phyloP scores from a whole-genome alignment of 2,329 filamentous ascomycete genomes.

The Fusarium sacchari region DNA sequence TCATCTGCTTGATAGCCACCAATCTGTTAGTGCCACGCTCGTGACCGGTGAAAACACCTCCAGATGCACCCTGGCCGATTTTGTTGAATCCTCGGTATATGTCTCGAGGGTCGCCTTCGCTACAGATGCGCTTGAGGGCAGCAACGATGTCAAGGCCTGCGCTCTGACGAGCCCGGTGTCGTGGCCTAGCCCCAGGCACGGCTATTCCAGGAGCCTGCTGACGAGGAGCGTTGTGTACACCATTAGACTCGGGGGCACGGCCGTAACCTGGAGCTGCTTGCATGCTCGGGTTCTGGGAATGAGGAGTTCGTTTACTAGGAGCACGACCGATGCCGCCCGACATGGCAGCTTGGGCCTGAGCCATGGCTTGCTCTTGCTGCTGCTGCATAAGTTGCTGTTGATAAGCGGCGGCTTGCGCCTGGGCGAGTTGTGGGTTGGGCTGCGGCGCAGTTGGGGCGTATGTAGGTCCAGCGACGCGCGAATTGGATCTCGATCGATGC shows the following conservation, averaged over 20 bases:
- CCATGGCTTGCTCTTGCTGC: constrained; percentile 87
- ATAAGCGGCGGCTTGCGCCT: constrained; percentile 60
- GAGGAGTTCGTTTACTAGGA: constrained; percentile 74
- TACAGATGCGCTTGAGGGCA: constrained; percentile 89
- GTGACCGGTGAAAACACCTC: constrained; percentile 92
- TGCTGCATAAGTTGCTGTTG: constrained; percentile 77
- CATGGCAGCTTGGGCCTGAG: constrained; percentile 81
- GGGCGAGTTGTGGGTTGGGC: constrained; percentile 41
- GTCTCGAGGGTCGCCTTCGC: constrained; percentile 85
- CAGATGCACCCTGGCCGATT: constrained; percentile 96
- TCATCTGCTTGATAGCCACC: constrained; percentile 99
- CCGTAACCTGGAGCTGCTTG: constrained; percentile 44
- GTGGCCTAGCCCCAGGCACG: constrained; percentile 70
- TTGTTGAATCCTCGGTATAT: constrained; percentile 90
- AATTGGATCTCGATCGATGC: constrained; percentile 75
- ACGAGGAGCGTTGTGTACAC: constrained; percentile 48
- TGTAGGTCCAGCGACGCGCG: constrained; percentile 66
- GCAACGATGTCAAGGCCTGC: constrained; percentile 83
- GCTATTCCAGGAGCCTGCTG: constrained; percentile 50
- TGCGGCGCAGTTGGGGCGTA: constrained; percentile 59
- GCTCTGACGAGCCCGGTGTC: constrained; percentile 82
- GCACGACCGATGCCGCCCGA: constrained; percentile 75
- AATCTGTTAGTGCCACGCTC: constrained; percentile 85
- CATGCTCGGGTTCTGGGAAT: constrained; percentile 41
- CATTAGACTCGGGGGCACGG: constrained; percentile 46